Evolutionary conservation across 306 rosid genomes (phyloP).

Genomic region (Hippophae tibetana): DNA sequence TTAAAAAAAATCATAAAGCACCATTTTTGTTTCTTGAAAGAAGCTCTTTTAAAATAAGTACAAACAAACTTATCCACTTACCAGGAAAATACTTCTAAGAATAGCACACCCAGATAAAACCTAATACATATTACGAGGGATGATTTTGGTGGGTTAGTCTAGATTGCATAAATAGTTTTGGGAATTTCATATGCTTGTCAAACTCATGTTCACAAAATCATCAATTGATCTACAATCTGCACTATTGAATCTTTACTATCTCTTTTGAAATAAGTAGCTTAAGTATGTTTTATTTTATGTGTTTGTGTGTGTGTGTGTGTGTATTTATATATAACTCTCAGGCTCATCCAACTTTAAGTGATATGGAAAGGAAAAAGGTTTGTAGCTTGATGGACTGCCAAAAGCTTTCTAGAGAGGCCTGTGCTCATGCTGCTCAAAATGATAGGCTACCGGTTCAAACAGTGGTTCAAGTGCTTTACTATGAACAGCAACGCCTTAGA

Average conservation of each 20-base stretch:
- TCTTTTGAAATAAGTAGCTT: background rate
- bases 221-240: background rate
- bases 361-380: conserved; percentile 87
- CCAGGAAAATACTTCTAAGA: too few relatives aligned
- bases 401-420: conserved; percentile 78
- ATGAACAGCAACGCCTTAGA: conserved; percentile 83
- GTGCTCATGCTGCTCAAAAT: conserved; percentile 95
- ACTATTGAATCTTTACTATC: background rate
- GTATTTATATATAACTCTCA: conserved; percentile 19
- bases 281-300: too few relatives aligned
- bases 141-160: too few relatives aligned
- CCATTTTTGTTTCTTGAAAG: too few relatives aligned
- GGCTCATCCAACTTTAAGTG: conserved; percentile 90
- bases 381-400: conserved; percentile 96
- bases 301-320: background rate
- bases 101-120: too few relatives aligned
- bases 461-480: conserved; percentile 88
- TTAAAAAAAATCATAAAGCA: too few relatives aligned
- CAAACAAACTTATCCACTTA: too few relatives aligned
- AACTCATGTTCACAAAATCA: too few relatives aligned
- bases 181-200: too few relatives aligned
- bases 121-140: too few relatives aligned
- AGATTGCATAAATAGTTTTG: too few relatives aligned
- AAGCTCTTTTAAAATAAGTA: too few relatives aligned
- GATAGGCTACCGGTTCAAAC: conserved; percentile 93